A percentile compares a stretch with the other conserved stretches of the same genome.
These are phyloP conservation scores for Lathyrus oleraceus DNA, from an alignment of 306 rosid species.

Conservation along the genomic window DNA sequence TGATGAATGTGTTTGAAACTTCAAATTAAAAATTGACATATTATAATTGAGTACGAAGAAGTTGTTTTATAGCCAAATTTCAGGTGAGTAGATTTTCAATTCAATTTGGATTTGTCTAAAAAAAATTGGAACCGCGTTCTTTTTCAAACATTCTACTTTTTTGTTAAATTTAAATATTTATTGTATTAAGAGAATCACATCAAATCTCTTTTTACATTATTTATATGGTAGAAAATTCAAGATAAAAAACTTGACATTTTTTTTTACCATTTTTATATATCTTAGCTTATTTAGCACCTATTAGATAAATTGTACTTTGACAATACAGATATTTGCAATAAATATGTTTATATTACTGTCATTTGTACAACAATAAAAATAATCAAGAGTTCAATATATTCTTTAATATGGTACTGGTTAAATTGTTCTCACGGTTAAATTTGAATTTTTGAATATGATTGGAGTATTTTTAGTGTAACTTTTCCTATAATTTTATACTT, in stretches of 20 bases:
- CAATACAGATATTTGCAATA: too few relatives aligned
- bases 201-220: neutral
- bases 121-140: too few relatives aligned
- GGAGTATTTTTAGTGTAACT: too few relatives aligned
- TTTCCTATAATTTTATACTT: too few relatives aligned
- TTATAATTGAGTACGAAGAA: neutral
- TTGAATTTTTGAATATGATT: too few relatives aligned
- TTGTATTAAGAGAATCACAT: neutral
- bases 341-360: too few relatives aligned
- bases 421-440: too few relatives aligned
- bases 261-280: neutral
- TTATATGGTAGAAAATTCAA: constrained; percentile 12
- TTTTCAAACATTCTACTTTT: neutral
- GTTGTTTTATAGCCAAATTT: constrained; percentile 23
- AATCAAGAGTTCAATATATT: too few relatives aligned
- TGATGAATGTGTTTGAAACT: neutral
- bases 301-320: too few relatives aligned
- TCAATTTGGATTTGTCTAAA: too few relatives aligned
- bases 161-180: neutral
- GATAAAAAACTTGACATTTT: neutral
- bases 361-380: too few relatives aligned
- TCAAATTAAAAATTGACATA: neutral
- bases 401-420: too few relatives aligned
- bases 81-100: neutral
- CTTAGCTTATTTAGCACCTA: neutral